Conservation (phyloP, 1,139 yeast species). For the Nakaseomyces kungkrabaensis region DNA sequence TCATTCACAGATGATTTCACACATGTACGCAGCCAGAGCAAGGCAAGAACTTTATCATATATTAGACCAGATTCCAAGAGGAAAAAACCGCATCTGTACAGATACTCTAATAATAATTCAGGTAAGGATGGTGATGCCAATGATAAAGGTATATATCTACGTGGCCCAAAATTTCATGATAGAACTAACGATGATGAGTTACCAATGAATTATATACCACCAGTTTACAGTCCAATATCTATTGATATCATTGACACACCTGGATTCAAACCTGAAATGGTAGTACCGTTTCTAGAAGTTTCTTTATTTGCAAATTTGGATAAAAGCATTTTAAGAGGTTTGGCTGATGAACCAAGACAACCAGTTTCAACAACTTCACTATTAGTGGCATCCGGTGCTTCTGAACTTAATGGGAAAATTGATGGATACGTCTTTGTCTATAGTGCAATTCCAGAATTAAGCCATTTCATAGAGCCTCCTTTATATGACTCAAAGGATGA, state of each 20-base stretch:
- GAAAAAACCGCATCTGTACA: conserved; percentile 1
- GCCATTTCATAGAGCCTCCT: conserved; percentile 38
- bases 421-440: conserved; percentile 65
- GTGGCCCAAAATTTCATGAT: neutral
- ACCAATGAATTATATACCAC: conserved; percentile 32
- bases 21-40: conserved; percentile 10
- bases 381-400: conserved; percentile 67
- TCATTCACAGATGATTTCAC: conserved; percentile 26
- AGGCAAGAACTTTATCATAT: conserved; percentile 10
- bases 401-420: conserved; percentile 62
- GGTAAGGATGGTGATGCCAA: conserved; percentile 1
- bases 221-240: conserved; percentile 47
- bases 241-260: conserved; percentile 68
- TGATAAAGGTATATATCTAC: conserved; percentile 6
- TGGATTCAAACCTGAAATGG: conserved; percentile 50
- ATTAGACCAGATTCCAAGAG: conserved; percentile 1
- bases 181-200: conserved; percentile 3
- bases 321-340: conserved; percentile 46
- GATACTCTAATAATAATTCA: neutral
- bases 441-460: conserved; percentile 50
- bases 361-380: conserved; percentile 59
- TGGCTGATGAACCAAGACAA: conserved; percentile 56
- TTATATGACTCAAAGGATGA: conserved; percentile 29
- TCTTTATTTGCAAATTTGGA: conserved; percentile 55
- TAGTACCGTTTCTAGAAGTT: conserved; percentile 66